A percentile compares a stretch with the other conserved stretches of the same genome.
Evolutionary conservation across 2,329 filamentous ascomycete genomes (phyloP).

Genomic region (Dothidotthia symphoricarpi): DNA sequence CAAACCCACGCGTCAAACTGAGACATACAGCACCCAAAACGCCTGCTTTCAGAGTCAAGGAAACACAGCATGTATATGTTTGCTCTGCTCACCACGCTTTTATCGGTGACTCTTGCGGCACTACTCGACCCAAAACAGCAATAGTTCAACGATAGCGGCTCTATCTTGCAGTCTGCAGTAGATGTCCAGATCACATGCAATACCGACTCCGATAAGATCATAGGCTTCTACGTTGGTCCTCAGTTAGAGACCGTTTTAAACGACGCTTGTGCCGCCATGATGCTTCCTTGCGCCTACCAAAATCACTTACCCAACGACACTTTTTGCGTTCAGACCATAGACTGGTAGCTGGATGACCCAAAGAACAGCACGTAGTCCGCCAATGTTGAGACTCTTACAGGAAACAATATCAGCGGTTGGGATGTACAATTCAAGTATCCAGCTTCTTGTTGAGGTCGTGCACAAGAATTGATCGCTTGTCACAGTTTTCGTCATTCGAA

Average conservation of each 20-base stretch:
- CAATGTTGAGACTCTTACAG: slow-evolving; percentile 12
- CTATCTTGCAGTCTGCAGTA: slow-evolving; percentile 17
- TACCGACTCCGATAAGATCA: slow-evolving; percentile 16
- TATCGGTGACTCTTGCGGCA: slow-evolving; percentile 13
- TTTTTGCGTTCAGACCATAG: slow-evolving; percentile 18
- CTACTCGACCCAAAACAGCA: slow-evolving; percentile 9
- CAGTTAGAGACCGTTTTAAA: slow-evolving; percentile 21
- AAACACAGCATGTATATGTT: slow-evolving; percentile 14
- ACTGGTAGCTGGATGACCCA: slow-evolving; percentile 17
- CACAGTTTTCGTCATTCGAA: slow-evolving; percentile 27
- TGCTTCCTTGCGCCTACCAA: slow-evolving; percentile 27
- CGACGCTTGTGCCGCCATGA: slow-evolving; percentile 30
- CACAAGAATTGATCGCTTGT: slow-evolving; percentile 3
- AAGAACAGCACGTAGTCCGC: slow-evolving; percentile 21
- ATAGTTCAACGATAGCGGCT: not conserved
- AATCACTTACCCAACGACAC: slow-evolving; percentile 12
- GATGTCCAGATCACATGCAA: slow-evolving; percentile 20
- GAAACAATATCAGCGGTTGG: slow-evolving; percentile 19
- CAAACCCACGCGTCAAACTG: no score
- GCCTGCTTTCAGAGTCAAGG: no score
- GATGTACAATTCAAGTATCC: slow-evolving; percentile 20
- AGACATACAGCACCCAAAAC: no score
- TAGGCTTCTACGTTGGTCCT: slow-evolving; percentile 21
- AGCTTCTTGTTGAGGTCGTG: rapidly evolving
- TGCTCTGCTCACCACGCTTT: slow-evolving; percentile 14